Base-by-base conservation (phyloP, 768 basidiomycete species). In the Paxillus involutus region DNA sequence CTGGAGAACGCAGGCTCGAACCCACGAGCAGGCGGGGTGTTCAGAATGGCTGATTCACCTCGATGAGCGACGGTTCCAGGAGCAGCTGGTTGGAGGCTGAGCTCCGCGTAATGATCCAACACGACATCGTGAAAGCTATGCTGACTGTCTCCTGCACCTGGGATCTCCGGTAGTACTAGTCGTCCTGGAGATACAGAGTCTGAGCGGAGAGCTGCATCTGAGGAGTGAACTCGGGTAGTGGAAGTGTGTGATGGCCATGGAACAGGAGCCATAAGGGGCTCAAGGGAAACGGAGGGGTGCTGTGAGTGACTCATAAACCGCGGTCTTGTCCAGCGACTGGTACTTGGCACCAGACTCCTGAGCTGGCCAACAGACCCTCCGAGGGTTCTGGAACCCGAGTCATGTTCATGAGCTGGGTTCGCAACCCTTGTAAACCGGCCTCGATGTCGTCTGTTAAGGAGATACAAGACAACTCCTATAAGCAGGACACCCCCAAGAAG, bases 221-320 rank as follows among this genome's bases (percentile, higher is more conserved):
- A 45, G 24, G 50, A 58, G 13, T 44, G 57, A 21, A 26, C 19
- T 1, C 39, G 55, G 8, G 55, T 56, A 11, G 44, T 39, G 36
- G 44, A n/a, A 9, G 52, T 44, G 44, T 48, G 51, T 17, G 57
- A 46, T 0, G 59, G 53, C 49, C 51, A 59, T 6, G 59, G 50
- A 24, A 44, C 13, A 4, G 52, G 48, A n/a, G 55, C 35, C 3
- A 66, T 58, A 36, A 70, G 60, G 12, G 69, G 63, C 14, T 71
- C 63, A 8, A 49, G 47, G 0, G 63, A 67, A 13, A 58, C 24
- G 10, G 67, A 69, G 32, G 46, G 53, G 6, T 44, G 58, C 33
- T 58, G 53, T 0, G 52, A 45, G 33, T 57, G 67, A 44, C 17
- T 44, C 17, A 35, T 4, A 36, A 52, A 40, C 16, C 14, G 13